Percentiles rank a stretch among this genome's conserved stretches.
Conservation (phyloP, 768 basidiomycete genomes). For the Suillus lakei region DNA sequence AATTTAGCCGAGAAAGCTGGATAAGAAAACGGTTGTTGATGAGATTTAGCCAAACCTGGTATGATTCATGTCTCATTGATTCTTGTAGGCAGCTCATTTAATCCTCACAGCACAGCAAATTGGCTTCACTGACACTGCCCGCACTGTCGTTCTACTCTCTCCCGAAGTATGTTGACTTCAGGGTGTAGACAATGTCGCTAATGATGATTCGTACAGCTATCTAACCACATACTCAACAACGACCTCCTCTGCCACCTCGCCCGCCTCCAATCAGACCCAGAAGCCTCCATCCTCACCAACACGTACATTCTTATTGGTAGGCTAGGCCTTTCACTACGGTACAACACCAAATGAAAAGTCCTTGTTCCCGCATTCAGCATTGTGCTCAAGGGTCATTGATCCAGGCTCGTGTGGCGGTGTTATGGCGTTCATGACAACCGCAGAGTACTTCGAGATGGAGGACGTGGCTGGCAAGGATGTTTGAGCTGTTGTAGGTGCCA, state of each 20-base stretch:
- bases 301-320: slow-evolving; percentile 96
- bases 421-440: slow-evolving; percentile 95
- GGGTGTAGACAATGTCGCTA: not conserved
- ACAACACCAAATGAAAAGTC: slow-evolving; percentile 94
- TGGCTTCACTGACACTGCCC: slow-evolving; percentile 93
- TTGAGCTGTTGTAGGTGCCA: slow-evolving; percentile 76
- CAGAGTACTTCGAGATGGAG: slow-evolving; percentile 84
- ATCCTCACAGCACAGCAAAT: slow-evolving; percentile 66
- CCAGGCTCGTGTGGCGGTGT: slow-evolving; percentile 89
- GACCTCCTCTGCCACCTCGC: slow-evolving; percentile 93
- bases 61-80: slow-evolving; percentile 10
- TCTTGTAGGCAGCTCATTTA: not conserved
- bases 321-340: slow-evolving; percentile 81
- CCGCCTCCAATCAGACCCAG: slow-evolving; percentile 89
- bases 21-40: slow-evolving; percentile 82
- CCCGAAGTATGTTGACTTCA: slow-evolving; percentile 64
- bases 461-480: slow-evolving; percentile 91
- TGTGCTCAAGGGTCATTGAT: slow-evolving; percentile 91
- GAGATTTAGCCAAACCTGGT: slow-evolving; percentile 95
- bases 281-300: slow-evolving; percentile 95
- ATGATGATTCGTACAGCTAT: slow-evolving; percentile 56
- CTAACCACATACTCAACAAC: slow-evolving; percentile 92
- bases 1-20: slow-evolving; percentile 88
- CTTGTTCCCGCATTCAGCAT: slow-evolving; percentile 93
- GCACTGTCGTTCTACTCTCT: slow-evolving; percentile 81